Percentiles rank a stretch among this genome's conserved stretches.
These are phyloP conservation scores for Ustilago esculenta DNA, from an alignment of 1,284 basidiomycete genomes.

Conservation along the genomic window DNA sequence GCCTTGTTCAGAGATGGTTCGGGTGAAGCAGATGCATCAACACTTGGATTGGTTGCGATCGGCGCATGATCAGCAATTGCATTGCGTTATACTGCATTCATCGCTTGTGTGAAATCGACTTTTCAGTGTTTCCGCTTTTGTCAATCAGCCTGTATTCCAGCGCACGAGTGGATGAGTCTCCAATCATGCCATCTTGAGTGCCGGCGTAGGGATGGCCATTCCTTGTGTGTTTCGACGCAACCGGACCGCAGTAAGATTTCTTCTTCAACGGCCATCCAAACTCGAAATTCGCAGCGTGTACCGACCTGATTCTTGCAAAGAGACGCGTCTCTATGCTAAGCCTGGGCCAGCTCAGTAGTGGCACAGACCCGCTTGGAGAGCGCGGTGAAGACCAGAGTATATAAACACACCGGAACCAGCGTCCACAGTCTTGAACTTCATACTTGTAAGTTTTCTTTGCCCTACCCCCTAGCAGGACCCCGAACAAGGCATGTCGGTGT, in stretches of 20 bases:
- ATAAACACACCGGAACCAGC: constrained; percentile 7
- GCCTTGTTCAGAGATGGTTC: not conserved
- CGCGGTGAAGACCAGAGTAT: constrained; percentile 15
- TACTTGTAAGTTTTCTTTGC: constrained; percentile 40
- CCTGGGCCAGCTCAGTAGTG: not conserved
- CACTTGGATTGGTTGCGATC: too few species aligned
- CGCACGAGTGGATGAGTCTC: too few species aligned
- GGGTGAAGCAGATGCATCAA: constrained; percentile 26
- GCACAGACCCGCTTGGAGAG: constrained; percentile 11
- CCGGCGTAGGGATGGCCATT: too few species aligned
- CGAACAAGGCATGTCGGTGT: too few species aligned
- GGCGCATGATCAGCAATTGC: not conserved
- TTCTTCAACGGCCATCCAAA: constrained; percentile 22
- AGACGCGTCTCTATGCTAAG: constrained; percentile 5
- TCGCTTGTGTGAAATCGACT: not conserved
- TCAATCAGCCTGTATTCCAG: too few species aligned
- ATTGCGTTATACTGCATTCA: not conserved
- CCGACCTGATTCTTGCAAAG: too few species aligned
- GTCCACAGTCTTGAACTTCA: constrained; percentile 10
- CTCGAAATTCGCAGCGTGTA: constrained; percentile 12
- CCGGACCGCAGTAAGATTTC: too few species aligned
- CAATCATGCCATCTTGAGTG: too few species aligned
- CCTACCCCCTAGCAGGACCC: constrained; percentile 16
- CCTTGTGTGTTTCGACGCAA: too few species aligned
- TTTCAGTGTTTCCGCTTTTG: too few species aligned